These are phyloP conservation scores for Irpex lacteus DNA, from an alignment of 1,284 basidiomycete genomes.

Conservation along the genomic window DNA sequence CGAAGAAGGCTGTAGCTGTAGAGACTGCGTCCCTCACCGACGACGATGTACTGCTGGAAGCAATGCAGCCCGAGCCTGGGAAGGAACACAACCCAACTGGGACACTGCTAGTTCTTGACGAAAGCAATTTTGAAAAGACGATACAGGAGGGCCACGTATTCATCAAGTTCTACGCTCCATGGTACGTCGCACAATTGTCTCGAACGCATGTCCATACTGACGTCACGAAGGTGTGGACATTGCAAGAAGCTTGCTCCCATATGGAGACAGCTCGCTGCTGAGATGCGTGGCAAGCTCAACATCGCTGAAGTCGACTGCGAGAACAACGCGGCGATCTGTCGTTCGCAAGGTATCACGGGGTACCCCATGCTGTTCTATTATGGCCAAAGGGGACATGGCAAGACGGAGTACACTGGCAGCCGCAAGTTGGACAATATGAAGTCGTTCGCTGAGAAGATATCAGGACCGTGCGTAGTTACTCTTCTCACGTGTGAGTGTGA, in stretches of 20 bases:
- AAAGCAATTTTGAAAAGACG: slow-evolving; percentile 46
- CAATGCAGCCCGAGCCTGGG: slow-evolving; percentile 14
- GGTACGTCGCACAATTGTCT: slow-evolving; percentile 43
- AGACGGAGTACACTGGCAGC: slow-evolving; percentile 69
- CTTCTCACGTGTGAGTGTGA: not conserved
- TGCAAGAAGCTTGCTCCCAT: slow-evolving; percentile 87
- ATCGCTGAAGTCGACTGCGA: slow-evolving; percentile 90
- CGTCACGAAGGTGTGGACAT: slow-evolving; percentile 68
- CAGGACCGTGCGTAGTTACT: slow-evolving; percentile 24
- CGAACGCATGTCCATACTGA: not conserved
- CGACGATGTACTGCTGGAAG: not conserved
- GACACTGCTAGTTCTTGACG: slow-evolving; percentile 53
- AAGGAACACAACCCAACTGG: slow-evolving; percentile 56
- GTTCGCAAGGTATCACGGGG: slow-evolving; percentile 60
- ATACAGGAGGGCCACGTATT: slow-evolving; percentile 67
- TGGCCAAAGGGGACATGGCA: slow-evolving; percentile 36
- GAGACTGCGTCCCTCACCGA: not conserved
- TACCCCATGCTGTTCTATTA: slow-evolving; percentile 83
- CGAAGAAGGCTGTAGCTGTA: slow-evolving; percentile 19
- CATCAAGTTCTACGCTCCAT: slow-evolving; percentile 90
- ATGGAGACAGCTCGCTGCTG: slow-evolving; percentile 71
- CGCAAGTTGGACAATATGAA: slow-evolving; percentile 68
- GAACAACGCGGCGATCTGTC: slow-evolving; percentile 63
- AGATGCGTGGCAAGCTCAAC: slow-evolving; percentile 66
- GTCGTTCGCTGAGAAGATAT: slow-evolving; percentile 67